Evolutionary conservation across 768 basidiomycete genomes (phyloP).

Genomic region (Lactarius hatsudake): DNA sequence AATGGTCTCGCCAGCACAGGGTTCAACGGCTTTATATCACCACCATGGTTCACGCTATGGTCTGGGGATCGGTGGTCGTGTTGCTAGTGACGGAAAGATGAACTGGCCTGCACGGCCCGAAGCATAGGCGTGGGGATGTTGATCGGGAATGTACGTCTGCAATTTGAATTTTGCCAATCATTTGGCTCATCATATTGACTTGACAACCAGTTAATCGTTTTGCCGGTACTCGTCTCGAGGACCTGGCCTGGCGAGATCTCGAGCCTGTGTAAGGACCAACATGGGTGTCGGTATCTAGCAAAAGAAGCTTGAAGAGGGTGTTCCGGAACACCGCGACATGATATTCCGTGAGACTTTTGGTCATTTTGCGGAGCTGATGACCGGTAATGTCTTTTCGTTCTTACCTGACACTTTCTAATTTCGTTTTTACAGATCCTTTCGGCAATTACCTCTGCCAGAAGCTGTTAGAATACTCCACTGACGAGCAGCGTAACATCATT

Average conservation of each 20-base stretch:
- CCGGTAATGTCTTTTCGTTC: conserved; percentile 46
- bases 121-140: conserved; percentile 92
- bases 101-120: conserved; percentile 85
- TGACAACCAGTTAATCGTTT: conserved; percentile 81
- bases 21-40: conserved; percentile 76
- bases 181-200: not conserved
- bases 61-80: conserved; percentile 55
- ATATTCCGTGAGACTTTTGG: conserved; percentile 98
- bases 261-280: conserved; percentile 95
- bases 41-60: conserved; percentile 79
- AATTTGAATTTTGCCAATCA: conserved; percentile 20
- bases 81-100: conserved; percentile 67
- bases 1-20: conserved; percentile 37
- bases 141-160: conserved; percentile 71
- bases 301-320: conserved; percentile 97
- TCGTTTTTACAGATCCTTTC: conserved; percentile 74
- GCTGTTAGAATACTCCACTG: conserved; percentile 92
- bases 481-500: conserved; percentile 94
- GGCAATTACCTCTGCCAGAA: conserved; percentile 99
- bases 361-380: conserved; percentile 98
- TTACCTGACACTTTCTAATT: not conserved
- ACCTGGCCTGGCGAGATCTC: conserved; percentile 92
- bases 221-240: conserved; percentile 92
- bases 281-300: conserved; percentile 97
- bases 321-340: conserved; percentile 96